A percentile compares a stretch with the other conserved stretches of the same genome.
phyloP scores from a whole-genome alignment of 495 filamentous ascomycete species.

The Rusavskia elegans region DNA sequence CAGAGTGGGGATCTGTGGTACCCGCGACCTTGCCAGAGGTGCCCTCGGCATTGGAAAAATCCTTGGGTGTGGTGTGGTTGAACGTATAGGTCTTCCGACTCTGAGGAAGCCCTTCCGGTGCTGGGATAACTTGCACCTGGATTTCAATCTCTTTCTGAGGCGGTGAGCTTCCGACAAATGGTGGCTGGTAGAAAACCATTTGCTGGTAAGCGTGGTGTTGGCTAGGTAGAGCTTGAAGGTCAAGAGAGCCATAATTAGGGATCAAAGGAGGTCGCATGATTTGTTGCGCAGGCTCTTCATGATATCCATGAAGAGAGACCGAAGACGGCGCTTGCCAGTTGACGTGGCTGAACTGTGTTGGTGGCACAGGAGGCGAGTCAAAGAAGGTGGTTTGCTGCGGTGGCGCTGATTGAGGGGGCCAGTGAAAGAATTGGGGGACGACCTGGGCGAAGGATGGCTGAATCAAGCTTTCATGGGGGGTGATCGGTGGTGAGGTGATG shows the following conservation, averaged over 20 bases:
- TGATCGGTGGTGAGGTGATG: constrained; percentile 3
- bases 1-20: background rate
- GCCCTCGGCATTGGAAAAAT: constrained; percentile 15
- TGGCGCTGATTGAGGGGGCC: constrained; percentile 14
- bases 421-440: constrained; percentile 3
- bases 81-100: constrained; percentile 31
- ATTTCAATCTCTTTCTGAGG: constrained; percentile 23
- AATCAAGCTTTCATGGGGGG: background rate
- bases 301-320: background rate
- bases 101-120: constrained; percentile 26
- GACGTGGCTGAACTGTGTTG: background rate
- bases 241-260: background rate
- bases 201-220: background rate
- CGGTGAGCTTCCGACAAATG: background rate
- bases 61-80: constrained; percentile 25
- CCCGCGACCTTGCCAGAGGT: background rate
- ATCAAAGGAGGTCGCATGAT: background rate
- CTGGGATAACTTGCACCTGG: constrained; percentile 27
- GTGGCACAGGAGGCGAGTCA: constrained; percentile 5
- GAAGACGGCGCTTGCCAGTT: background rate
- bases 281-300: background rate
- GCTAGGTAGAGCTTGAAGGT: background rate
- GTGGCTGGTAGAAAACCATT: constrained; percentile 2
- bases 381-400: constrained; percentile 14
- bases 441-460: background rate